These are phyloP conservation scores for Malus hybrid DNA, from an alignment of 331 rosid genomes.

Conservation along the genomic window DNA sequence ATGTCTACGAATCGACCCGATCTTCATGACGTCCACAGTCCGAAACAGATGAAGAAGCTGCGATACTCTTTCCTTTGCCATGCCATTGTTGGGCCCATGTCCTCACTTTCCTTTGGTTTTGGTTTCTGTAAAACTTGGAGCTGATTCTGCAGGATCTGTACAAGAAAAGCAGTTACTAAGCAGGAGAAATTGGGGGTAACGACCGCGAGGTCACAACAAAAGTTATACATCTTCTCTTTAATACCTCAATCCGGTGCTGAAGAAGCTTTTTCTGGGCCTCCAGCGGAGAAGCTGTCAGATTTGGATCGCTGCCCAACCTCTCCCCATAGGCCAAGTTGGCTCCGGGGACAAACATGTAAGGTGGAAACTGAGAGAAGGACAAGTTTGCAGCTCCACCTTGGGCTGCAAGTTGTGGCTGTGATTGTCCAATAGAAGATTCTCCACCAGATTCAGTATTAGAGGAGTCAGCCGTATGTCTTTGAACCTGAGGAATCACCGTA, in stretches of 20 bases:
- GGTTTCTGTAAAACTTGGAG: slow-evolving; percentile 45
- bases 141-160: slow-evolving; percentile 58
- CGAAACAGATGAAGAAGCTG: slow-evolving; percentile 14
- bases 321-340: slow-evolving; percentile 27
- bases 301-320: slow-evolving; percentile 18
- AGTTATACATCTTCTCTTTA: background rate
- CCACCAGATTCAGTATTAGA: slow-evolving; percentile 25
- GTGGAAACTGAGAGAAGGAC: slow-evolving; percentile 41
- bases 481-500: slow-evolving; percentile 44
- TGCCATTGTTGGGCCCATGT: slow-evolving; percentile 8
- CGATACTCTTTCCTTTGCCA: slow-evolving; percentile 41
- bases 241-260: slow-evolving; percentile 69
- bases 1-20: slow-evolving; percentile 12
- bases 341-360: slow-evolving; percentile 38
- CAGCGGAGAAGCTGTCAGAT: slow-evolving; percentile 30
- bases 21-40: slow-evolving; percentile 21
- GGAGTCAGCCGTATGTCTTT: slow-evolving; percentile 35
- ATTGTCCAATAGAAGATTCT: slow-evolving; percentile 36
- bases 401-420: slow-evolving; percentile 27
- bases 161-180: background rate
- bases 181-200: background rate
- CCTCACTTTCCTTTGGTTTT: slow-evolving; percentile 21
- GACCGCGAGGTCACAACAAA: background rate
- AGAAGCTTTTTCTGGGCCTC: slow-evolving; percentile 58
- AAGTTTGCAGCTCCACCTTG: slow-evolving; percentile 48